Evolutionary conservation across 768 basidiomycete species (phyloP), one percentile per base, ranked within the genome.

Genomic region (Fistulinella prunicolor): DNA sequence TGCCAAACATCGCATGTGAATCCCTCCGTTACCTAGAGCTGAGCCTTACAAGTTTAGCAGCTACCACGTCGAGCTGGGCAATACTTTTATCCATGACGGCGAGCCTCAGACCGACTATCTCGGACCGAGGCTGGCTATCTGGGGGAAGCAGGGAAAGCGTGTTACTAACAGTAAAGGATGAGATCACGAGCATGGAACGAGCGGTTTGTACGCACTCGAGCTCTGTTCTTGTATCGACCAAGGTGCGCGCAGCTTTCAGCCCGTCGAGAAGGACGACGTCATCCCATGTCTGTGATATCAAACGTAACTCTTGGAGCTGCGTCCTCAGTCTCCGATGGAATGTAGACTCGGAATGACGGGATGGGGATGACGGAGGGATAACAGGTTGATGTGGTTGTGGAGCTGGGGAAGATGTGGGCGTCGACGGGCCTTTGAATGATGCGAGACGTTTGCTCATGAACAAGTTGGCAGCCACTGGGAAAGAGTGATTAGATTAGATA

Each of bases 221-320:
- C 60, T 91, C 88, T 14, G 92, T 95, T 17, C 88, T 76, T 16
- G 86, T 70, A 59, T 94, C 89, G 3, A 90, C 77, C 28, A 92
- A 72, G 44, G 73, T 79, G 50, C 77, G 82, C 8, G 78, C 80
- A n/a, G 86, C 79, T 55, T 83, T 89, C 32, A 91, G 68, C 8
- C 92, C 92, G 60, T 94, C 90, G 13, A 84, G 60, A 9, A 86
- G 73, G 1, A 93, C 82, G 37, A 94, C 72, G 55, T 92, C 86
- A 54, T 93, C 86, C 92, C 92, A 95, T 44, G 82, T 86, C 48
- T 79, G 73, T 9, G 85, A 67, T 16, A 79, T 73, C 12, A 72
- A 67, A 2, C 78, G 79, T 14, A 94, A 60, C 56, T 94, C 90
- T 26, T 80, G 81, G 28, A 94, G 66, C 4, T 80, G 68, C 2